Conservation (phyloP, 179 eudicot species). For the Amaranthus tricolor region DNA sequence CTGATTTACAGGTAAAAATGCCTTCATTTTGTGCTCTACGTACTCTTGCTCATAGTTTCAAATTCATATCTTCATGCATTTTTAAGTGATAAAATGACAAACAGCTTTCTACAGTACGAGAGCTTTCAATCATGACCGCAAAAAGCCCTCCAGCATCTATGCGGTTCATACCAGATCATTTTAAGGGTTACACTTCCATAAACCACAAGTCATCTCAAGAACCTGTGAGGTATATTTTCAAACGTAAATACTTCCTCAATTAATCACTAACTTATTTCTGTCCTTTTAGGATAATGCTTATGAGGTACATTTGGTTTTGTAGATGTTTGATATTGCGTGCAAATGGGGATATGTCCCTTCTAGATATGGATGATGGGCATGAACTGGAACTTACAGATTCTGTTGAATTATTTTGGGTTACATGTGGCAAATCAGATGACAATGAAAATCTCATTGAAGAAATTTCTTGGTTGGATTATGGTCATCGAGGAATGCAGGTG, state of each 20-base stretch:
- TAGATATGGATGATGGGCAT: conserved; percentile 94
- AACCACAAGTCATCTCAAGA: conserved; percentile 45
- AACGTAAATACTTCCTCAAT: background rate
- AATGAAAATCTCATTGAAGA: conserved; percentile 88
- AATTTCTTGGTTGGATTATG: conserved; percentile 98
- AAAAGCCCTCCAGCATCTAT: conserved; percentile 96
- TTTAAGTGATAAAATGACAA: conserved; percentile 99
- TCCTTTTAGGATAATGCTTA: background rate
- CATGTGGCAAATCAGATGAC: conserved; percentile 87
- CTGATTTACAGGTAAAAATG: conserved; percentile 67
- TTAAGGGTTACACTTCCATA: conserved; percentile 37
- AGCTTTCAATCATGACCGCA: conserved; percentile 98
- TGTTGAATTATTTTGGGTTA: conserved; percentile 97
- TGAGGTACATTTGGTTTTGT: conserved; percentile 21
- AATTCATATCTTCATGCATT: conserved; percentile 53
- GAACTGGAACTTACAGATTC: conserved; percentile 92
- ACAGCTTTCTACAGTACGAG: conserved; percentile 99
- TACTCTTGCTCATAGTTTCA: conserved; percentile 13
- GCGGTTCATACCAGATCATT: conserved; percentile 94
- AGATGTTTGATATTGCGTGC: conserved; percentile 93
- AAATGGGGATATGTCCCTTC: conserved; percentile 90
- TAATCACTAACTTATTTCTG: background rate
- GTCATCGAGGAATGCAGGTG: conserved; percentile 99
- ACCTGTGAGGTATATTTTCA: conserved; percentile 64
- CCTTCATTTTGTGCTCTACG: conserved; percentile 12